These are phyloP conservation scores for Diutina rugosa DNA, from an alignment of 1,139 yeast genomes.

Conservation along the genomic window DNA sequence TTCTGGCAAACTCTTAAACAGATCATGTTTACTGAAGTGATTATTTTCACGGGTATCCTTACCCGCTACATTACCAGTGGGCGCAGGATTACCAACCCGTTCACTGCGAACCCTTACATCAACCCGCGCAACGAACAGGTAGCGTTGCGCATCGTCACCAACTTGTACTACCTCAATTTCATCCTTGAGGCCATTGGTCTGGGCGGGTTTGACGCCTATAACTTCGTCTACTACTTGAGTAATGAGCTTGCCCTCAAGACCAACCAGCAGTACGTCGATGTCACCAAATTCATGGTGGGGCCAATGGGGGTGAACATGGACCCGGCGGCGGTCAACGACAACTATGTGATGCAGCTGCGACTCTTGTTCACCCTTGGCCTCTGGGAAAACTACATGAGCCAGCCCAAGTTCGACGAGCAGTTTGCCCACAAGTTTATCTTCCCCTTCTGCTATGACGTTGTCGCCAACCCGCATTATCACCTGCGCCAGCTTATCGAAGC, in stretches of 20 bases:
- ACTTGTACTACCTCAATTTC: constrained; percentile 41
- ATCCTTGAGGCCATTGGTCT: constrained; percentile 49
- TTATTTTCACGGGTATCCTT: constrained; percentile 45
- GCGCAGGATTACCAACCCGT: neutral
- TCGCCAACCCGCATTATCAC: constrained; percentile 16
- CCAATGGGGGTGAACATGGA: constrained; percentile 16
- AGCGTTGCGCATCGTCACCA: constrained; percentile 17
- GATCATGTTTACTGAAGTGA: constrained; percentile 35
- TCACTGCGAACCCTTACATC: neutral
- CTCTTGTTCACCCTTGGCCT: constrained; percentile 43
- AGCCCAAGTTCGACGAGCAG: constrained; percentile 10
- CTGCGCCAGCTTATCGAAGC: constrained; percentile 41
- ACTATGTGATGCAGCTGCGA: constrained; percentile 32
- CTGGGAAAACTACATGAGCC: constrained; percentile 44
- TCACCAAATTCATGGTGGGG: neutral
- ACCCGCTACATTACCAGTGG: constrained; percentile 17
- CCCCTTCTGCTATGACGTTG: constrained; percentile 29
- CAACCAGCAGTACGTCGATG: neutral
- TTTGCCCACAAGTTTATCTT: constrained; percentile 21
- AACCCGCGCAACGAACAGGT: neutral
- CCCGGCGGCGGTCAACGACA: constrained; percentile 17
- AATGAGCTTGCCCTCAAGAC: constrained; percentile 25
- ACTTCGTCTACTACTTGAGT: constrained; percentile 45
- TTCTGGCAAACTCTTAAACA: constrained; percentile 29
- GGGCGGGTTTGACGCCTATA: constrained; percentile 60